Evolutionary conservation across 345 rosid species (phyloP).

Genomic region (Cardamine resedifolia): DNA sequence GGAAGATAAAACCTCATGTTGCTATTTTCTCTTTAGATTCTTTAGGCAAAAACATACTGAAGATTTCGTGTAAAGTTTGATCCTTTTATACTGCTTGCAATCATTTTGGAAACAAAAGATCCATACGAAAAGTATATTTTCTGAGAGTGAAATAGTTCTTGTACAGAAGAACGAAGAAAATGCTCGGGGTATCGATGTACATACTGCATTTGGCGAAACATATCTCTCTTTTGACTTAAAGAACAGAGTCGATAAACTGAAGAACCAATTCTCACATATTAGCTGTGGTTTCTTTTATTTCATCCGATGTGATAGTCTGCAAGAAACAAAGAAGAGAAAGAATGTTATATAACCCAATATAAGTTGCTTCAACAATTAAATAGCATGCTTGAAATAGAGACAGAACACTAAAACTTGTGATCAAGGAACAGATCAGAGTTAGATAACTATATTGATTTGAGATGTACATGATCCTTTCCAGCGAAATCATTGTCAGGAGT

Average conservation of each 20-base stretch:
- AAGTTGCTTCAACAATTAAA: background rate
- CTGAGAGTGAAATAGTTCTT: slow-evolving; percentile 25
- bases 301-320: slow-evolving; percentile 78
- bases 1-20: background rate
- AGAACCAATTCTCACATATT: slow-evolving; percentile 49
- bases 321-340: slow-evolving; percentile 16
- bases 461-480: slow-evolving; percentile 80
- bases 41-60: background rate
- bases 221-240: slow-evolving; percentile 9
- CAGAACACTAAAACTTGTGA: background rate
- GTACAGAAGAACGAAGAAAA: slow-evolving; percentile 28
- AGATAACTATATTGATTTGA: background rate
- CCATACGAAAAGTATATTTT: slow-evolving; percentile 8
- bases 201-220: slow-evolving; percentile 21
- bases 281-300: slow-evolving; percentile 66
- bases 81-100: slow-evolving; percentile 16
- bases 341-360: background rate
- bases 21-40: background rate
- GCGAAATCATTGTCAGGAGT: slow-evolving; percentile 97
- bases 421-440: background rate
- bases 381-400: background rate
- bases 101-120: slow-evolving; percentile 17
- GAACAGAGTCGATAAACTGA: background rate
- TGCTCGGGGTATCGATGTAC: slow-evolving; percentile 33
- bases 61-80: background rate